Evolutionary conservation across 169 alveolate genomes (phyloP).

Genomic region (Toxoplasma gondii): DNA sequence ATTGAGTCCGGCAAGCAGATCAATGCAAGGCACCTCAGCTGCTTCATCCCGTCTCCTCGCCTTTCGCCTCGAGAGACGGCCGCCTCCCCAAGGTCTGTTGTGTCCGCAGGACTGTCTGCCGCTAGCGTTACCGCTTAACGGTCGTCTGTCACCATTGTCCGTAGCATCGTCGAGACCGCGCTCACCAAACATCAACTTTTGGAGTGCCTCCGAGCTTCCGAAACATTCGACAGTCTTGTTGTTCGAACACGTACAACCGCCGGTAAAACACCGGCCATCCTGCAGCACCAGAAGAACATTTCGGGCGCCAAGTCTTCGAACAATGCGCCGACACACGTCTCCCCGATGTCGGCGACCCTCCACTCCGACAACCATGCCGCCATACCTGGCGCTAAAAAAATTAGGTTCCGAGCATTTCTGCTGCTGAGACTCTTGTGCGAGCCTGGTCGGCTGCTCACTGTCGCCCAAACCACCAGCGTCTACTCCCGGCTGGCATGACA

Average conservation of each 20-base stretch:
- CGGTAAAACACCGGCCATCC: constrained; percentile 43
- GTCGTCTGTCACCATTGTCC: not conserved
- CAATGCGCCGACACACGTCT: constrained; percentile 56
- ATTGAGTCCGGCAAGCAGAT: constrained; percentile 1
- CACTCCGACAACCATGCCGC: constrained; percentile 65
- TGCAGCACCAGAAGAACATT: constrained; percentile 53
- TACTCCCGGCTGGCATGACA: not conserved
- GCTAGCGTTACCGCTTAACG: not conserved
- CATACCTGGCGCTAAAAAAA: not conserved
- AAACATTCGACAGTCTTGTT: not conserved
- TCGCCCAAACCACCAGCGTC: not conserved
- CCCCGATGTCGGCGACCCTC: constrained; percentile 28
- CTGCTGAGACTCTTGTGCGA: not conserved
- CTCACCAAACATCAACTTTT: not conserved
- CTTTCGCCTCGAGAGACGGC: constrained; percentile 24
- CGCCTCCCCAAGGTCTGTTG: not conserved
- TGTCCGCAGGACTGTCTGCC: not conserved
- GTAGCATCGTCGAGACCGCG: not conserved
- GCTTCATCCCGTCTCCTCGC: constrained; percentile 54
- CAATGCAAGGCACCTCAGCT: constrained; percentile 43
- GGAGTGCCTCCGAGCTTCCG: not conserved
- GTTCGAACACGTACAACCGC: constrained; percentile 25
- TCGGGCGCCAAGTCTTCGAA: constrained; percentile 40
- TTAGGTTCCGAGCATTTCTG: not conserved
- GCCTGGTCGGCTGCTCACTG: not conserved